A percentile compares a stretch with the other conserved stretches of the same genome.
phyloP scores from a whole-genome alignment of 352 stramenopile genomes.

The Globisporangium mamillatum region DNA sequence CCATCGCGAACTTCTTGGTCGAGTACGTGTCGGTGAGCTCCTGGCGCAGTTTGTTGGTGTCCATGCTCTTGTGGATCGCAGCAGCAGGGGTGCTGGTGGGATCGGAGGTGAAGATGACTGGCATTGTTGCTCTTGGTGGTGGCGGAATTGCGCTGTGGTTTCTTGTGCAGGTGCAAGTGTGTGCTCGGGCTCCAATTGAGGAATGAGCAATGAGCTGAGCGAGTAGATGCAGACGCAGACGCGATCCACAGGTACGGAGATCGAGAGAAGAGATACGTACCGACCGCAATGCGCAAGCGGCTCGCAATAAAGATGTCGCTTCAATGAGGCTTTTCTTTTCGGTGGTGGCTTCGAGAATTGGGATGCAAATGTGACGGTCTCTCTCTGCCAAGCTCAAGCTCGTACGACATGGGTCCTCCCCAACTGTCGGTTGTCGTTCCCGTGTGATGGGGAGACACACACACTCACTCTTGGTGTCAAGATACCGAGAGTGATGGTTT shows the following conservation, averaged over 20 bases:
- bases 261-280: background rate
- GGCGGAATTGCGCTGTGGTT: no score
- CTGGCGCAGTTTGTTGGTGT: constrained; percentile 14
- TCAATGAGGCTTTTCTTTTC: background rate
- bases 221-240: background rate
- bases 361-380: background rate
- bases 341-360: background rate
- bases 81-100: background rate
- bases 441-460: no score
- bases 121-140: background rate
- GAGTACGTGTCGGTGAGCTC: constrained; percentile 31
- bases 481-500: background rate
- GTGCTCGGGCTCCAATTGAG: background rate
- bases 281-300: background rate
- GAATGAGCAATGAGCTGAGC: constrained; percentile 8
- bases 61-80: constrained; percentile 4
- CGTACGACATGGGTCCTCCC: background rate
- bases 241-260: background rate
- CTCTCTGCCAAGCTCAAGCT: background rate
- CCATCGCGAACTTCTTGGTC: constrained; percentile 31
- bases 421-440: background rate
- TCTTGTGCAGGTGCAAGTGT: background rate
- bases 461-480: background rate
- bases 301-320: background rate
- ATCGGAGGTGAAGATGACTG: background rate